Conservation (phyloP, 805 yeast genomes). For the Kluyveromyces wickerhamii region DNA sequence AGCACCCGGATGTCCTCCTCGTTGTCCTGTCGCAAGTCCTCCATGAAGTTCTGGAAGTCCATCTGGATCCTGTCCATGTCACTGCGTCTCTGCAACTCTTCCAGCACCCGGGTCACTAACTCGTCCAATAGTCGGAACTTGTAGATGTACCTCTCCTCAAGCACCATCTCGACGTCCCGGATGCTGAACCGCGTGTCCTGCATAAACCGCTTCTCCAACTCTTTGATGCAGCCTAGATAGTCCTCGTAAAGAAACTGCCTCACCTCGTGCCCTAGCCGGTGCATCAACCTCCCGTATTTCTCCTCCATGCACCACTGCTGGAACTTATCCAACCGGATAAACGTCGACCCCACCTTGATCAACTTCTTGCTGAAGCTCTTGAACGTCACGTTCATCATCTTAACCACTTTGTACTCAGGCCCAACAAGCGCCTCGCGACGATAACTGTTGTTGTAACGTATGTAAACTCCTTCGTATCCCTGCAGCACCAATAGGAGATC, state of each 20-base stretch:
- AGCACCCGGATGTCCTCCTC: constrained; percentile 29
- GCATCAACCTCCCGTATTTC: constrained; percentile 64
- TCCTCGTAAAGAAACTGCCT: constrained; percentile 35
- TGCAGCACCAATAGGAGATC: constrained; percentile 63
- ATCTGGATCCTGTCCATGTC: constrained; percentile 28
- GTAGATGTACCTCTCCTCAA: constrained; percentile 31
- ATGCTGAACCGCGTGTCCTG: constrained; percentile 47
- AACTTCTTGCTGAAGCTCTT: constrained; percentile 61
- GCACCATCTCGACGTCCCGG: constrained; percentile 46
- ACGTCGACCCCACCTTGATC: constrained; percentile 55
- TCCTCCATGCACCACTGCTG: constrained; percentile 47
- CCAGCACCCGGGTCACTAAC: constrained; percentile 43
- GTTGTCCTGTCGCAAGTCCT: constrained; percentile 32
- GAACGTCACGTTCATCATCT: constrained; percentile 63
- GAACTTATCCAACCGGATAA: constrained; percentile 50
- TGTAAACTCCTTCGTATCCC: constrained; percentile 72
- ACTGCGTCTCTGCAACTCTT: constrained; percentile 35
- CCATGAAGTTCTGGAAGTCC: constrained; percentile 38
- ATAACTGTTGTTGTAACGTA: constrained; percentile 57
- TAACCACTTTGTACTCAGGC: constrained; percentile 69
- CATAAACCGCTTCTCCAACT: constrained; percentile 47
- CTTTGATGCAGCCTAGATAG: constrained; percentile 29
- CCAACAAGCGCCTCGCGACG: constrained; percentile 17
- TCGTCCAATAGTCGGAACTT: constrained; percentile 47
- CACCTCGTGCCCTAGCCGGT: constrained; percentile 59